Base-by-base conservation (phyloP, 352 stramenopile species). In the Phytopythium montanum region DNA sequence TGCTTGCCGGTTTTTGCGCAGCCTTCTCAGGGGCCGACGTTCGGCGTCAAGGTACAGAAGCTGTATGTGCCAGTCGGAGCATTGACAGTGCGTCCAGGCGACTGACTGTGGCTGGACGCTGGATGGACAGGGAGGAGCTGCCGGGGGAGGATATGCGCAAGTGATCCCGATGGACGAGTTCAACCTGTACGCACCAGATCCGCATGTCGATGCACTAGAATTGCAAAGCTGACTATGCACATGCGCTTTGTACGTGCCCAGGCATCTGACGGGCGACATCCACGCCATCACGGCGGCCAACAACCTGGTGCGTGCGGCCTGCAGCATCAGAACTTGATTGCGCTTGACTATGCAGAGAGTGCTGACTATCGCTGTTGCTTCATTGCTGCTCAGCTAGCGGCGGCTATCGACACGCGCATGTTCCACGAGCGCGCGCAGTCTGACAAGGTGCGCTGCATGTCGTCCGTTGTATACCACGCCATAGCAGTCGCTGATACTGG, bases 281-380 rank as follows among this genome's bases (percentile, higher is more conserved):
- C 97, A 99, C 61, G 97, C 97, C 26, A 98, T 99, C 65, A 98
- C 95, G 39, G 97, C 97, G 25, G 95, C 96, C 8, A 99, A 99
- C 79, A 99, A 99, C 72, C 67, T 99, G 31, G 78, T 90, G 57
- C 59, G 65, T 53, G 14, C 48, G 10, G 10, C 23, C 39, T 46
- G 39, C 39, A 25, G 5, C 5, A 25, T 46, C 5, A 46, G 19
- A n/a, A 46, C 7, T 19, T 8, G 12, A 13, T 21, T n/a, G 14
- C 16, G 13, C 3, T 28, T n/a, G 31, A n/a, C 26, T 29, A 16
- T 46, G 28, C 26, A 9, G 4, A 31, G 16, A 28, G 36, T 36
- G 13, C 26, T 36, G 18, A 39, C n/a, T 42, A 31, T 21, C 39
- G 39, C 7, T 21, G 14, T 6, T 42, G 36, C 13, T 18, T 42